Percentiles rank a stretch among this genome's conserved stretches.
These are phyloP conservation scores for Leishmania tarentolae DNA, from an alignment of 208 protist genomes.

Conservation along the genomic window DNA sequence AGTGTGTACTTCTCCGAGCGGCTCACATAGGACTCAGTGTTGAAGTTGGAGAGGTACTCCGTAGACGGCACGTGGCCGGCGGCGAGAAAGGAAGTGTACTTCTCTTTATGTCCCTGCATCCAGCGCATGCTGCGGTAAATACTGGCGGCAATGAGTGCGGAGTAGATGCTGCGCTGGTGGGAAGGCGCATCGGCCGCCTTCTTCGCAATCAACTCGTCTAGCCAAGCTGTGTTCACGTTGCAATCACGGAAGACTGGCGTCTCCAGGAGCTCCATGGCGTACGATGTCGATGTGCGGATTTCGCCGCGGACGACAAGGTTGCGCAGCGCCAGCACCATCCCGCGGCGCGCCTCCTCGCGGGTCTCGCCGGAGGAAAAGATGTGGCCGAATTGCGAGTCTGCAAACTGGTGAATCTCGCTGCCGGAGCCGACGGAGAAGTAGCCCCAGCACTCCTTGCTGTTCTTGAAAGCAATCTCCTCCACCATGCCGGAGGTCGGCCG, in stretches of 20 bases:
- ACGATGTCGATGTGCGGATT: slow-evolving; percentile 96
- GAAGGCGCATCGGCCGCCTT: slow-evolving; percentile 47
- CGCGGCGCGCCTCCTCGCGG: slow-evolving; percentile 93
- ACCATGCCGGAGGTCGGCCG: slow-evolving; percentile 95
- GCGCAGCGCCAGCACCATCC: slow-evolving; percentile 92
- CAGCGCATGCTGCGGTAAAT: slow-evolving; percentile 64
- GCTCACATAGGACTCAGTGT: slow-evolving; percentile 79
- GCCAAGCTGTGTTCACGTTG: slow-evolving; percentile 84
- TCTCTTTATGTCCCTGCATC: slow-evolving; percentile 50
- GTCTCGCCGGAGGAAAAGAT: slow-evolving; percentile 95
- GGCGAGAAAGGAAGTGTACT: slow-evolving; percentile 74
- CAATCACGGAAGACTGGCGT: slow-evolving; percentile 80
- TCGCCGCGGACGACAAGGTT: slow-evolving; percentile 96
- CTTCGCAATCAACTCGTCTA: slow-evolving; percentile 81
- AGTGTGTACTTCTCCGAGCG: slow-evolving; percentile 81
- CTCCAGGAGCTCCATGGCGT: slow-evolving; percentile 92
- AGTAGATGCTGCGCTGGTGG: slow-evolving; percentile 62
- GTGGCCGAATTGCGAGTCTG: slow-evolving; percentile 98
- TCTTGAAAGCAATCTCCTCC: slow-evolving; percentile 95
- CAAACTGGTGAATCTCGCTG: slow-evolving; percentile 93
- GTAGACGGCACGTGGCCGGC: slow-evolving; percentile 87
- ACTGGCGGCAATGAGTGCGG: slow-evolving; percentile 73
- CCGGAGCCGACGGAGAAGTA: slow-evolving; percentile 96
- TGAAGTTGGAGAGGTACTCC: slow-evolving; percentile 66
- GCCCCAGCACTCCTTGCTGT: slow-evolving; percentile 97